Evolutionary conservation across 192 early-diverging fungal species (phyloP).

Genomic region (Funneliformis geosporum): DNA sequence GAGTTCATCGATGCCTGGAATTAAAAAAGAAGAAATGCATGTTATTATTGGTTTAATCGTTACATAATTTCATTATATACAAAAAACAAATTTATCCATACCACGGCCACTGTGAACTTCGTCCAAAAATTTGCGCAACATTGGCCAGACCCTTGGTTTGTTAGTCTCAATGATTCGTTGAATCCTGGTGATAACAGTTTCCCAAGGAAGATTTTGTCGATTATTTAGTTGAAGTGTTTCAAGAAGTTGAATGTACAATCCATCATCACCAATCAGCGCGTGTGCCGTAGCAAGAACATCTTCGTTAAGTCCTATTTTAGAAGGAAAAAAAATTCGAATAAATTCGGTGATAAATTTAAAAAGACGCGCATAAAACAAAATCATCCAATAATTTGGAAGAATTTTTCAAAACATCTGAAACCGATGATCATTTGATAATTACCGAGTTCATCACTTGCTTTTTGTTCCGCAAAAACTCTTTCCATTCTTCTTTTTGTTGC

Average conservation of each 20-base stretch:
- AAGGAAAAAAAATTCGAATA: neutral
- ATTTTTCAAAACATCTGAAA: no score
- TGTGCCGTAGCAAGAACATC: conserved; percentile 37
- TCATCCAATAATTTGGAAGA: no score
- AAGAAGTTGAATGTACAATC: conserved; percentile 45
- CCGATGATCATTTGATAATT: no score
- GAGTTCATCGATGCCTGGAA: neutral
- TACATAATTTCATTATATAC: neutral
- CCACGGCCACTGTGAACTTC: conserved; percentile 36
- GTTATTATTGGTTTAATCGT: neutral
- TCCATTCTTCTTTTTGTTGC: conserved; percentile 36
- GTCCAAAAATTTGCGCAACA: conserved; percentile 40
- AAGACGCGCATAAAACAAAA: neutral
- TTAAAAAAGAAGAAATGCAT: neutral
- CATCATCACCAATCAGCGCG: conserved; percentile 40
- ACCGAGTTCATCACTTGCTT: conserved; percentile 45
- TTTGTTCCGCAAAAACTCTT: conserved; percentile 47
- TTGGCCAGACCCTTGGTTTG: conserved; percentile 40
- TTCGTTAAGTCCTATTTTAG: conserved; percentile 34
- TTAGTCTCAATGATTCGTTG: conserved; percentile 32
- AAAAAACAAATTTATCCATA: neutral
- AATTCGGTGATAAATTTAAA: neutral
- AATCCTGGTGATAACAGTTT: conserved; percentile 39
- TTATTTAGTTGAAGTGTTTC: conserved; percentile 46
- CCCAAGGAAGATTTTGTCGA: conserved; percentile 46